These are phyloP conservation scores for Periconia sp. DNA, from an alignment of 2,329 filamentous ascomycete species.

Conservation along the genomic window DNA sequence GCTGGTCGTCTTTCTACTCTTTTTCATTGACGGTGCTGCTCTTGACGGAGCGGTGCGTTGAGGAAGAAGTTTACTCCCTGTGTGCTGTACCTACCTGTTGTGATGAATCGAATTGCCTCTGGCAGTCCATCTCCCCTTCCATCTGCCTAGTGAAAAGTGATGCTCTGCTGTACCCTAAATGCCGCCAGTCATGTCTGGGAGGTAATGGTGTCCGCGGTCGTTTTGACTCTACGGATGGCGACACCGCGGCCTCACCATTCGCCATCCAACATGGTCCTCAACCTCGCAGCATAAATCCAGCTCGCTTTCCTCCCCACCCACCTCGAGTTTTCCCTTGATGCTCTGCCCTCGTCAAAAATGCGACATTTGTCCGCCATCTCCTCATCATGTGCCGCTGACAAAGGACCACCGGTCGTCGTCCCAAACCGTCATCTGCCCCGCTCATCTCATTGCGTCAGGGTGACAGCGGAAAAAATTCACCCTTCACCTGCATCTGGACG, in stretches of 20 bases:
- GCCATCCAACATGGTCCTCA: not conserved
- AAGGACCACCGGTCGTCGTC: not conserved
- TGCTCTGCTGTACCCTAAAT: not conserved
- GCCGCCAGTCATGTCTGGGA: too few relatives aligned
- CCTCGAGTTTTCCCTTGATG: too few relatives aligned
- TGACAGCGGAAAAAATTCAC: not conserved
- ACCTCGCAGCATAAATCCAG: not conserved
- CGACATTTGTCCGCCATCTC: not conserved
- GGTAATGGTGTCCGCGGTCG: too few relatives aligned
- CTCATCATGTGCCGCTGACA: not conserved
- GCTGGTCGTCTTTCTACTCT: constrained; percentile 18
- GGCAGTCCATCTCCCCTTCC: too few relatives aligned
- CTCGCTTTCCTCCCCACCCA: not conserved
- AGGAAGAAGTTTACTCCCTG: constrained; percentile 35
- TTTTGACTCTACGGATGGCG: too few relatives aligned
- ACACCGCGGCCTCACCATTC: not conserved
- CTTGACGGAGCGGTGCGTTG: constrained; percentile 28
- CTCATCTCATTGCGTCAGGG: constrained; percentile 2
- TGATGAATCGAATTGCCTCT: too few relatives aligned
- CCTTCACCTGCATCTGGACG: not conserved
- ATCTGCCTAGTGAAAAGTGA: too few relatives aligned
- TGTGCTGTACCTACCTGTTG: too few relatives aligned
- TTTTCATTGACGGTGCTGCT: constrained; percentile 44
- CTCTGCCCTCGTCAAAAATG: not conserved
- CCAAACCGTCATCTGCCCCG: not conserved